Evolutionary conservation across 2,329 filamentous ascomycete species (phyloP), one percentile per base, ranked within the genome.

Genomic region (Ophiostoma populinum): DNA sequence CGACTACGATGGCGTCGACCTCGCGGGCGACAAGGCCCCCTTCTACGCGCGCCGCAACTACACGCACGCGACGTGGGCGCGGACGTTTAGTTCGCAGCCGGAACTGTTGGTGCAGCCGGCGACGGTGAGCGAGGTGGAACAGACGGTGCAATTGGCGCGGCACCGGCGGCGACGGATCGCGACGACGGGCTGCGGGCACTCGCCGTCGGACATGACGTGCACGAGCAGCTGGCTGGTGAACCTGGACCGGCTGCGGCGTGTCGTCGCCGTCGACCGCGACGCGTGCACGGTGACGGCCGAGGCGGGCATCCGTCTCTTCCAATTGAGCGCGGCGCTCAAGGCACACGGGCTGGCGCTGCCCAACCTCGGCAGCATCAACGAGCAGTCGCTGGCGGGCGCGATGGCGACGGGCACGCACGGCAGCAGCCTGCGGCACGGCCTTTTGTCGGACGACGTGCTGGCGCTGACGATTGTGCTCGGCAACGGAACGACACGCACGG

Each of bases 171-270:
- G 81, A 31, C 77, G 85, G 40, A 60, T 98, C 40, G 79, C 86
- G 24, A 80, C 80, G 6, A 78, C 86, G n/a, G 87, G 90, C 40
- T 87, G 80, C 47, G 83, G 76, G 37, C 87, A 98, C 60, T 94
- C 86, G 36, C 90, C 87, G 7, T 92, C 80, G 43, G 79, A 87
- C 49, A 60, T 98, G 28, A 95, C 87, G 5, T 92, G 83, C 57
- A 92, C 86, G 5, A 90, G 81, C 12, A 81, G 80, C 43, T 95
- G 90, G 90, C 75, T 94, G 51, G 63, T 95, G 46, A 95, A 94
- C 53, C 70, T 98, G 41, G 90, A 98, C 61, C 67, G 79, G 43
- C 82, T 81, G 58, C 73, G 72, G 50, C 63, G 68, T 36, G 67
- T 95, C 20, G 51, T 92, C 33, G 66, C 72, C 7, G 63, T 92